Evolutionary conservation across 148 eudicot genomes (phyloP).

Genomic region (Bassia scoparia): DNA sequence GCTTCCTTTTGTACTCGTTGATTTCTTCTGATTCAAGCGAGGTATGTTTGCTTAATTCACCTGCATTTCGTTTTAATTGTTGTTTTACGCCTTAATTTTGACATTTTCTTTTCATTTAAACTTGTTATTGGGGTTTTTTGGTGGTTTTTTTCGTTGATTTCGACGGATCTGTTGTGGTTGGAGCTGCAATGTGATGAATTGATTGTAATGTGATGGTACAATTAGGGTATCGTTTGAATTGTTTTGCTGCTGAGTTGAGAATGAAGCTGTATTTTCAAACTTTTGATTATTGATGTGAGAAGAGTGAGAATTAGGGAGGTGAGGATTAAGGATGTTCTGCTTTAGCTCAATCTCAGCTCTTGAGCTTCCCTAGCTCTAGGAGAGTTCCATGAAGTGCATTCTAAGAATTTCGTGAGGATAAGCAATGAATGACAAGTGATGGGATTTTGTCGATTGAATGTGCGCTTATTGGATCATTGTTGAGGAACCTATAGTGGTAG

Average conservation of each 20-base stretch:
- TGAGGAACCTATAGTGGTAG: not conserved
- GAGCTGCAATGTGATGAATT: not conserved
- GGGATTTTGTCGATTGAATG: not conserved
- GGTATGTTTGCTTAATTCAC: constrained; percentile 14
- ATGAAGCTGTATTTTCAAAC: not conserved
- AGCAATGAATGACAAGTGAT: not conserved
- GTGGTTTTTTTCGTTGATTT: not conserved
- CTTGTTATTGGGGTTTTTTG: not conserved
- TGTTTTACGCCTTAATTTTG: not conserved
- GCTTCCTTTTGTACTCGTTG: not conserved
- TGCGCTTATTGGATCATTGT: no score
- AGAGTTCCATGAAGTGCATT: not conserved
- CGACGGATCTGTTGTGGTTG: constrained; percentile 10
- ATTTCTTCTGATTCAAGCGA: not conserved
- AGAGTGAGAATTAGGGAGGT: not conserved
- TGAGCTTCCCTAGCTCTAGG: not conserved
- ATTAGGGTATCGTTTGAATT: not conserved
- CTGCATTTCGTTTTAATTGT: not conserved
- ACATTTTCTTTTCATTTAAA: not conserved
- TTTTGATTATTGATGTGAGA: not conserved
- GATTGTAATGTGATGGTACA: constrained; percentile 1
- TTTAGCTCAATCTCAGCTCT: not conserved
- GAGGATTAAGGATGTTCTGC: not conserved
- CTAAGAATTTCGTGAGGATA: not conserved
- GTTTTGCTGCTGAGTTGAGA: not conserved